A percentile compares a stretch with the other conserved stretches of the same genome.
phyloP scores from a whole-genome alignment of 768 basidiomycete species.

The Hygrocybe coccinea region DNA sequence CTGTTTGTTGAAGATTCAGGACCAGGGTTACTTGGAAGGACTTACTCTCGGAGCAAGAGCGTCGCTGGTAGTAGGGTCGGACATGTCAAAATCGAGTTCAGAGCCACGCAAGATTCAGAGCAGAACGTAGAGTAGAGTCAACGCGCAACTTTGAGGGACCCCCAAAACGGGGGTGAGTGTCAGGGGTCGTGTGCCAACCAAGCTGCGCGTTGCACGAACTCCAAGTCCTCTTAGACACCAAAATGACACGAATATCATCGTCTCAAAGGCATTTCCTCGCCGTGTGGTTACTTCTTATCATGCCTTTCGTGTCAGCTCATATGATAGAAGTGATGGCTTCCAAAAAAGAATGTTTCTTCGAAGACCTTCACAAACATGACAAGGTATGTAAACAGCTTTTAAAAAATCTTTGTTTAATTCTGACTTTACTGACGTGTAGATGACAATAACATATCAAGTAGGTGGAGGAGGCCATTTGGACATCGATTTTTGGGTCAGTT shows the following conservation, averaged over 20 bases:
- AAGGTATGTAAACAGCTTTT: constrained; percentile 46
- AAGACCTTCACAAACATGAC: constrained; percentile 87
- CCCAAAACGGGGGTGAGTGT: not conserved
- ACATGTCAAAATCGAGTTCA: constrained; percentile 34
- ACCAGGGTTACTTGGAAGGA: not conserved
- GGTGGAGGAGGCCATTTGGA: constrained; percentile 95
- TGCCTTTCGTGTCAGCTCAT: constrained; percentile 51
- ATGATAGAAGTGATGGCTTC: constrained; percentile 72
- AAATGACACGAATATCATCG: constrained; percentile 19
- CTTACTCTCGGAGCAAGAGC: constrained; percentile 10
- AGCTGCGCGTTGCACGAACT: constrained; percentile 15
- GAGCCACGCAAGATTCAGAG: too few relatives aligned
- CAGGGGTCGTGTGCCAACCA: too few relatives aligned
- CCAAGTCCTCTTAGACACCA: not conserved
- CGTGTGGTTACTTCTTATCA: constrained; percentile 38
- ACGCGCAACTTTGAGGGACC: not conserved
- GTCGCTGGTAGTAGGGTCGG: constrained; percentile 18
- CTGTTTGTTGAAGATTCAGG: not conserved
- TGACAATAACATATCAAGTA: constrained; percentile 99
- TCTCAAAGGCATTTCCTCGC: constrained; percentile 29
- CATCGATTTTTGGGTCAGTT: constrained; percentile 90
- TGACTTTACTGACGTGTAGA: constrained; percentile 43
- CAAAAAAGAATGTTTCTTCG: constrained; percentile 93
- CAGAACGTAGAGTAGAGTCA: not conserved
- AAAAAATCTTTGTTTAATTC: not conserved